Percentiles rank a stretch among this genome's conserved stretches.
These are phyloP conservation scores for Rosa multiflora DNA, from an alignment of 306 rosid genomes.

Conservation along the genomic window DNA sequence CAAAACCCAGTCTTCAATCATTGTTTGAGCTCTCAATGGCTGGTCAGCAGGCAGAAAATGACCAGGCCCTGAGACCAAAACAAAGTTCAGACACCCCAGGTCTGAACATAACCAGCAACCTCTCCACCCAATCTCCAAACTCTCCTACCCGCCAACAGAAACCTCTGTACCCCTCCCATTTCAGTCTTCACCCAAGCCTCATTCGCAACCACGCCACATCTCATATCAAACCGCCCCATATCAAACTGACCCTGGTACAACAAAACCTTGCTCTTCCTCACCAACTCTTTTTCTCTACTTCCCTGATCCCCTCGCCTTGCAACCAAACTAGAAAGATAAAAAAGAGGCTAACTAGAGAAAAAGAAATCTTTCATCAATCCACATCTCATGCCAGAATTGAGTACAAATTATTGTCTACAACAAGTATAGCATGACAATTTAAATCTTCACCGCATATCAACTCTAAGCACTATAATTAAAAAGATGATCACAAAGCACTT, in stretches of 20 bases:
- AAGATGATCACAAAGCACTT: not conserved
- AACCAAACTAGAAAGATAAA: no score
- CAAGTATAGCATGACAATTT: not conserved
- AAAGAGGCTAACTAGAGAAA: not conserved
- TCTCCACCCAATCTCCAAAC: not conserved
- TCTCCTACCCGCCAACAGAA: not conserved
- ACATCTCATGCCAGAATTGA: not conserved
- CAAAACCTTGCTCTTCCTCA: constrained; percentile 41
- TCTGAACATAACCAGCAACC: constrained; percentile 15
- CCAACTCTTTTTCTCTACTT: not conserved
- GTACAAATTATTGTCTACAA: no score
- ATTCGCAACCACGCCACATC: constrained; percentile 7
- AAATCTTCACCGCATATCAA: not conserved
- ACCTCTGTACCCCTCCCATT: not conserved
- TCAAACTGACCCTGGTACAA: constrained; percentile 8
- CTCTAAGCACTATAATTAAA: not conserved
- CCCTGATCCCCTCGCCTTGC: no score
- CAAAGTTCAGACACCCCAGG: constrained; percentile 30
- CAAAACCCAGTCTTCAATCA: not conserved
- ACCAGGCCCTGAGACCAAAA: constrained; percentile 28
- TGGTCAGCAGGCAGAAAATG: constrained; percentile 39
- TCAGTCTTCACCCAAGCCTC: not conserved
- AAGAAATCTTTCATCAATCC: no score
- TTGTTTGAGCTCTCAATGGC: constrained; percentile 24
- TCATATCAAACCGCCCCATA: not conserved